Evolutionary conservation across 257 asterid species (phyloP), one percentile per base, ranked within the genome.

Genomic region (Solanum peruvianum): DNA sequence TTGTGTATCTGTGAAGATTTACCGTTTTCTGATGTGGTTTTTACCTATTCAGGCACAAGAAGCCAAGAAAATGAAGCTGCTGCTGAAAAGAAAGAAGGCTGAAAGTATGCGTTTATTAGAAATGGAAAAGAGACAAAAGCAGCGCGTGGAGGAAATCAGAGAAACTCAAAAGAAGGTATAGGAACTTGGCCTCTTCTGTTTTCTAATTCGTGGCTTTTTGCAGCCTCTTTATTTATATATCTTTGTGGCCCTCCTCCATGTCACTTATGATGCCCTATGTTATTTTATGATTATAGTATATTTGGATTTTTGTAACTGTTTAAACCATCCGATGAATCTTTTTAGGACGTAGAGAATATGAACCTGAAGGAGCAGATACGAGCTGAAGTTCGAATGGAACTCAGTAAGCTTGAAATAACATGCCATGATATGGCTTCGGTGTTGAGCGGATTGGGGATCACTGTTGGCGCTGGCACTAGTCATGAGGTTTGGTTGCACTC

Each of bases 111-210:
- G 99, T 29, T 47, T 94, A 86, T 81, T 92, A 89, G 99, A 97
- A 88, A 93, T 97, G 98, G 98, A 97, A 92, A 94, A 93, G 91
- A 95, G 99, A 91, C 98, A 94, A 88, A 96, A 96, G 83, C 89
- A 93, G 89, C 98, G 99, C 14, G 25, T 97, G 82, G 98, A 97
- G 87, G 99, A 97, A 93, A 91, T 97, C 44, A 92, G 99, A 70
- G 93, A 89, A 87, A 88, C 90, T 75, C 94, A 97, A 85, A 96
- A 94, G 92, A 93, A 96, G 99, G 99, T 97, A 8, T 29, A 87
- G n/a, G 11, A 31, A 44, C 29, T 75, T 88, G 76, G 82, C 82
- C 72, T 33, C 85, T 67, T 67, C 27, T 80, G 33, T 11, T 29
- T 44, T 80, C 85, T 80, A 80, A 47, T 78, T 16, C 42, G 6